These are phyloP conservation scores for Nakaseomyces sp. DNA, from an alignment of 1,139 yeast species.

Conservation along the genomic window DNA sequence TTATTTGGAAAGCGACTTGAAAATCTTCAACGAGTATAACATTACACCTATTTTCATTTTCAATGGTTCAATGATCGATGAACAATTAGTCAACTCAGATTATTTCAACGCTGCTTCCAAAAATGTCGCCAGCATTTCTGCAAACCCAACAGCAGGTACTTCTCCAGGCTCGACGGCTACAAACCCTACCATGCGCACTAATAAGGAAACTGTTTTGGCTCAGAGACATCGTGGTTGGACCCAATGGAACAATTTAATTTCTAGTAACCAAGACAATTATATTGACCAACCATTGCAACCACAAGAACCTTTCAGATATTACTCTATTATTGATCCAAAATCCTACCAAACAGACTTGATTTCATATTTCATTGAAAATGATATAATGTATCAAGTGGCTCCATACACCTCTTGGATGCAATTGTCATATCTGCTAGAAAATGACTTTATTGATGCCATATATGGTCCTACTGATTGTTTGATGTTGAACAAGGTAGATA, in stretches of 20 bases:
- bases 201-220: slow-evolving; percentile 17
- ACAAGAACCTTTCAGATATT: slow-evolving; percentile 31
- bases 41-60: slow-evolving; percentile 73
- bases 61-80: slow-evolving; percentile 40
- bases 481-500: slow-evolving; percentile 53
- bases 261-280: slow-evolving; percentile 29
- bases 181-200: slow-evolving; percentile 15
- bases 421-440: slow-evolving; percentile 55
- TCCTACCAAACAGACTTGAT: slow-evolving; percentile 51
- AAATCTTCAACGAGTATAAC: slow-evolving; percentile 49
- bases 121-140: slow-evolving; percentile 15
- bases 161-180: slow-evolving; percentile 4
- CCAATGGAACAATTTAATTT: slow-evolving; percentile 27
- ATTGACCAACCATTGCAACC: slow-evolving; percentile 32
- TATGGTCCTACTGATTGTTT: slow-evolving; percentile 80
- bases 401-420: slow-evolving; percentile 84
- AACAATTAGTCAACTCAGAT: slow-evolving; percentile 26
- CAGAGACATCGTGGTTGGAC: slow-evolving; percentile 33
- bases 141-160: slow-evolving; percentile 7
- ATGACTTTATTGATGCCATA: slow-evolving; percentile 57
- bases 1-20: slow-evolving; percentile 54
- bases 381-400: slow-evolving; percentile 62
- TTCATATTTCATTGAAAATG: slow-evolving; percentile 46
- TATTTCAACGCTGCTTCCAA: slow-evolving; percentile 20
- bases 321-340: slow-evolving; percentile 28